Evolutionary conservation across 2,329 filamentous ascomycete species (phyloP).

Genomic region (Periconia sp.): DNA sequence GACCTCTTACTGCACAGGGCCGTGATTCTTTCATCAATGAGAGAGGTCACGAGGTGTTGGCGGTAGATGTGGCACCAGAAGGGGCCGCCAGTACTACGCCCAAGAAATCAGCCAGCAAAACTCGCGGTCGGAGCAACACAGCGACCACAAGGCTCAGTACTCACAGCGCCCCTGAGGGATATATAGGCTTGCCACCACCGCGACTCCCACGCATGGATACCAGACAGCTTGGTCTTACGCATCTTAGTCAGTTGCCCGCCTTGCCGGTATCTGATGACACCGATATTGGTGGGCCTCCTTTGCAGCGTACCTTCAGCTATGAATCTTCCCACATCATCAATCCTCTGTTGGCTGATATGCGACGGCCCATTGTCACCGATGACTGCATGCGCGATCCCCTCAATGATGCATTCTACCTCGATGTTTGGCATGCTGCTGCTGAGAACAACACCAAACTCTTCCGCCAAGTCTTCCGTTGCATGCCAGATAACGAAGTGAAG

Average conservation of each 20-base stretch:
- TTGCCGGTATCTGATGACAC: conserved; percentile 74
- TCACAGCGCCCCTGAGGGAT: conserved; percentile 36
- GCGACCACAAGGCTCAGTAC: conserved; percentile 32
- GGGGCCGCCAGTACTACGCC: conserved; percentile 52
- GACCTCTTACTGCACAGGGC: conserved; percentile 62
- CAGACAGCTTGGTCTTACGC: conserved; percentile 67
- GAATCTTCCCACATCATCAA: conserved; percentile 54
- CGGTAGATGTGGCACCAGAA: conserved; percentile 64
- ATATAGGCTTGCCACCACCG: conserved; percentile 62
- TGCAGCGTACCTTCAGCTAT: conserved; percentile 54
- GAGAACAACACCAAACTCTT: conserved; percentile 96
- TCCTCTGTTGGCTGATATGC: conserved; percentile 65
- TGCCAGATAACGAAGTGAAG: conserved; percentile 92
- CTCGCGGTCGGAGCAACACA: conserved; percentile 34
- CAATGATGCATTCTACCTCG: conserved; percentile 77
- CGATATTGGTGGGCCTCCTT: conserved; percentile 76
- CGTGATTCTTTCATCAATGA: conserved; percentile 71
- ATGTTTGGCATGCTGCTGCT: conserved; percentile 84
- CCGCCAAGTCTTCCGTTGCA: conserved; percentile 90
- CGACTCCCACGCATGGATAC: conserved; percentile 62
- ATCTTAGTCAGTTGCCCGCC: conserved; percentile 69
- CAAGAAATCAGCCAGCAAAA: conserved; percentile 47
- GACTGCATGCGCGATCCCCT: conserved; percentile 96
- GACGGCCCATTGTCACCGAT: conserved; percentile 72
- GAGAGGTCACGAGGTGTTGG: conserved; percentile 69